Conservation (phyloP, 2,329 filamentous ascomycete species). For the Truncatella angustata region DNA sequence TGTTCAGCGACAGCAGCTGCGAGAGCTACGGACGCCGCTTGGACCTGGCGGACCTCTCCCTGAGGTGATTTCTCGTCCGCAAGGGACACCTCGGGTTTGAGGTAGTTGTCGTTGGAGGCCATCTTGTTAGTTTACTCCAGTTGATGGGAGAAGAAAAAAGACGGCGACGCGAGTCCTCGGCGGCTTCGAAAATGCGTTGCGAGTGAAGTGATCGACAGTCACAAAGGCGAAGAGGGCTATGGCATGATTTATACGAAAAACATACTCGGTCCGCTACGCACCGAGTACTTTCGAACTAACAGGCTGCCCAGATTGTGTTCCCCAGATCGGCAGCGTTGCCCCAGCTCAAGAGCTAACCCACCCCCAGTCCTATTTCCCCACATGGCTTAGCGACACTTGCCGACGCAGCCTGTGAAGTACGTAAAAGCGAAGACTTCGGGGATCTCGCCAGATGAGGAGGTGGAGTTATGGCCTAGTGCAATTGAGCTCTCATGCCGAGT, state of each 20-base stretch:
- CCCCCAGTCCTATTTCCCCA: not conserved
- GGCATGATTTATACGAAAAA: not conserved
- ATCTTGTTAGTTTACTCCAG: slow-evolving; percentile 9
- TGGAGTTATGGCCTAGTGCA: not conserved
- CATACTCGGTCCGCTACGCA: slow-evolving; percentile 8
- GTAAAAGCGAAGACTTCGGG: slow-evolving; percentile 3
- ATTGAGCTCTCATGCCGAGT: slow-evolving; percentile 1
- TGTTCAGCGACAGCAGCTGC: slow-evolving; percentile 31
- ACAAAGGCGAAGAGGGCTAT: not conserved
- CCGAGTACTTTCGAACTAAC: not conserved
- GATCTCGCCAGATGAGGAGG: slow-evolving; percentile 8
- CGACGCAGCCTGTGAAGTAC: not conserved
- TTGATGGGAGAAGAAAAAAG: too few relatives aligned
- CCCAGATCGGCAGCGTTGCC: slow-evolving; percentile 4
- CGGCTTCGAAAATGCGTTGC: not conserved
- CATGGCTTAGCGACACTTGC: not conserved
- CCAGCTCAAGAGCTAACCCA: not conserved
- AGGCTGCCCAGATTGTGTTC: not conserved
- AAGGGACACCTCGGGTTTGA: slow-evolving; percentile 18
- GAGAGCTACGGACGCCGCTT: slow-evolving; percentile 34
- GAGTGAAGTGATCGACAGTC: slow-evolving; percentile 1
- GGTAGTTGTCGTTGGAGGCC: slow-evolving; percentile 13
- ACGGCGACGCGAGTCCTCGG: too few relatives aligned
- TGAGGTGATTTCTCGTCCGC: slow-evolving; percentile 21
- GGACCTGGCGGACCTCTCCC: slow-evolving; percentile 29